Base-by-base conservation (phyloP, 2,329 filamentous ascomycete species). In the Podosphaera xanthii region DNA sequence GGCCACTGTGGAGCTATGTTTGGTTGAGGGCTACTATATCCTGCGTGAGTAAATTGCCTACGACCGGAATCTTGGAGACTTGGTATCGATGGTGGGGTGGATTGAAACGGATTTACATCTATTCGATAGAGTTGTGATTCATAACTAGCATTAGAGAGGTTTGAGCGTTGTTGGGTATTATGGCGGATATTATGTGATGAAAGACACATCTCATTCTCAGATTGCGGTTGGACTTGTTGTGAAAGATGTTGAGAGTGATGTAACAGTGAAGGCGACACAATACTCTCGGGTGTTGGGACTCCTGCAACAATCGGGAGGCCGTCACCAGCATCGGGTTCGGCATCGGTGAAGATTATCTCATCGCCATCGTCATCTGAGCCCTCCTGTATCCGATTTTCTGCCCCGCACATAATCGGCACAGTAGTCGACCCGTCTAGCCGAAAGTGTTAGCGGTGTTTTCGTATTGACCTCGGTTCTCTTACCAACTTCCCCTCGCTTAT, bases 401-500 rank as follows among this genome's bases (percentile, higher is more conserved):
- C 38, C 31, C 58, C 58, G 46, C 53, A 56, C 58, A 59, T 59
- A 22, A 59, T 40, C 12, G 58, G 52, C 35, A 57, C 55, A 4
- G 53, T 36, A 3, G 58, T 57, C 40, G 58, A 33, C 10, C 50
- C 57, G 49, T 61, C 60, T 61, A 52, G 8, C 10, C 7, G 42
- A 34, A 22, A 54, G 9, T 53, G 60, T 48, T 57, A 42, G 42
- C 6, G 22, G 7, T 14, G 22, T 55, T 38, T 30, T 22, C 12
- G 14, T 12, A 35, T 31, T 38, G 7, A 36, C 7, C 14, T 9
- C 33, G n/a, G 12, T 34, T 53, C 49, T 64, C 74, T 63, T 68
- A 82, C 80, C 79, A 57, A 82, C 77, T 64, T 81, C 77, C 34
- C 74, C 75, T 50, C 76, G 74, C 62, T 71, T 76, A 64, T 70